Percentiles rank a stretch among this genome's conserved stretches.
These are phyloP conservation scores for Cladosporium sp. DNA, from an alignment of 2,329 filamentous ascomycete species.

Conservation along the genomic window DNA sequence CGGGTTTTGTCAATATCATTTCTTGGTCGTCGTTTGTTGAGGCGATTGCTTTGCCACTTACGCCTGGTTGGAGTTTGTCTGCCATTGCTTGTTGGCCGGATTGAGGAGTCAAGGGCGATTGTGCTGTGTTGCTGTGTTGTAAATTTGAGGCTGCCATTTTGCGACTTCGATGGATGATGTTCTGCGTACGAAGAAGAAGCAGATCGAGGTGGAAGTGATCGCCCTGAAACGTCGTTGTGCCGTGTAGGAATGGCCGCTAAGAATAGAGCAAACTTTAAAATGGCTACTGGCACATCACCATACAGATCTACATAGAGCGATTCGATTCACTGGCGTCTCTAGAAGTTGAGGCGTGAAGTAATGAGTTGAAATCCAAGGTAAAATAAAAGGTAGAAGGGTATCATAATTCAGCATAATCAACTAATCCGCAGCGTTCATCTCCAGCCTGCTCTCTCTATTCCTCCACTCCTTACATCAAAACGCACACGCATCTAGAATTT, in stretches of 20 bases:
- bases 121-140: neutral
- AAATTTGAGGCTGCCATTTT: neutral
- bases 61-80: neutral
- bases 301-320: neutral
- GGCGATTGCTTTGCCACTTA: neutral
- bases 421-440: neutral
- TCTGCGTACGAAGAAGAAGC: neutral
- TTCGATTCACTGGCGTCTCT: too few relatives aligned
- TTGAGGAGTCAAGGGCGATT: neutral
- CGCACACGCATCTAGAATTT: constrained; percentile 4
- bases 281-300: neutral
- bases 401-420: constrained; percentile 12
- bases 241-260: neutral
- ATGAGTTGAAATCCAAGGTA: too few relatives aligned
- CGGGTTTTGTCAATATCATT: too few relatives aligned
- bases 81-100: neutral
- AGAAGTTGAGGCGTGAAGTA: too few relatives aligned
- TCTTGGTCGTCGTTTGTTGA: too few relatives aligned
- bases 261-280: neutral
- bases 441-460: neutral
- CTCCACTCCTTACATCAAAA: neutral
- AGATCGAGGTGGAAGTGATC: neutral
- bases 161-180: neutral
- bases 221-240: neutral
- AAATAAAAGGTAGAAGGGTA: constrained; percentile 1